Conservation (phyloP, 2,329 filamentous ascomycete species). For the Aspergillus eucalypticola region DNA sequence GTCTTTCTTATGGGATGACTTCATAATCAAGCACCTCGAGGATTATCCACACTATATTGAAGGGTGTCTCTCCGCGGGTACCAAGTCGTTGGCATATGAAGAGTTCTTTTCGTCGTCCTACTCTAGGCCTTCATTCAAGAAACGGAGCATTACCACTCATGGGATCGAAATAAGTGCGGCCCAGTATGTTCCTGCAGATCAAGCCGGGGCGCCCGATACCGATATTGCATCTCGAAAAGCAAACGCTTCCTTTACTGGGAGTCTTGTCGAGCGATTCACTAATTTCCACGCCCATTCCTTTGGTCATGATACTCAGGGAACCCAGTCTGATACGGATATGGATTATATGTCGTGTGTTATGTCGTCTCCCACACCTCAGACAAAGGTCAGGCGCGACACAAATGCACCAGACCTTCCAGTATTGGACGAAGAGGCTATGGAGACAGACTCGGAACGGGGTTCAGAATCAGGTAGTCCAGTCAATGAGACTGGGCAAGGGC, state of each 20-base stretch:
- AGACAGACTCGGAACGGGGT: neutral
- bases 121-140: slow-evolving; percentile 35
- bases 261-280: slow-evolving; percentile 27
- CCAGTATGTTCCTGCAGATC: slow-evolving; percentile 18
- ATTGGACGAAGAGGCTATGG: neutral
- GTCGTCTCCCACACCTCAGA: slow-evolving; percentile 9
- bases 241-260: slow-evolving; percentile 28
- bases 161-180: slow-evolving; percentile 33
- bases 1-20: slow-evolving; percentile 50
- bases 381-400: neutral
- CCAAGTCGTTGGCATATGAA: slow-evolving; percentile 37
- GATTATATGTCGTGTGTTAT: slow-evolving; percentile 11
- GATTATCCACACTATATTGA: slow-evolving; percentile 40
- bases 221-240: neutral
- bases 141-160: slow-evolving; percentile 38
- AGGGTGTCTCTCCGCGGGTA: slow-evolving; percentile 25
- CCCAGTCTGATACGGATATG: slow-evolving; percentile 16
- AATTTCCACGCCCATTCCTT: slow-evolving; percentile 28
- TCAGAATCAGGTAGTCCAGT: neutral
- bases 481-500: neutral
- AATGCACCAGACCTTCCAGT: neutral
- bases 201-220: slow-evolving; percentile 2
- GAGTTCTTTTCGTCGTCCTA: slow-evolving; percentile 40
- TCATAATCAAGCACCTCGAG: slow-evolving; percentile 42
- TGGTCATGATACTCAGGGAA: slow-evolving; percentile 10